Conservation (phyloP, 306 rosid species). For the Morella rubra region DNA sequence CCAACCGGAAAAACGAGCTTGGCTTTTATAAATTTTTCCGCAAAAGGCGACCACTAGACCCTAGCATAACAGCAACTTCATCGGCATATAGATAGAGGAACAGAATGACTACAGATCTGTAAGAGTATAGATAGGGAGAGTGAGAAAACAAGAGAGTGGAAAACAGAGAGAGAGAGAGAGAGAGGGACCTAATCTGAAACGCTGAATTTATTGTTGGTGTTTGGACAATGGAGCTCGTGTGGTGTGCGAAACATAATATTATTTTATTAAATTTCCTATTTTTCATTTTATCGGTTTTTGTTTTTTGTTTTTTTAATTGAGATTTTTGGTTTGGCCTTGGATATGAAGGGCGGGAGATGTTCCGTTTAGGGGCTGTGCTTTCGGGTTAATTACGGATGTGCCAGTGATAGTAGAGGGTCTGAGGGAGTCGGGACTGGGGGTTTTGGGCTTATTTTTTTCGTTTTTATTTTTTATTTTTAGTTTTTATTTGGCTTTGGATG, state of each 20-base stretch:
- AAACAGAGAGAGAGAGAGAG: constrained; percentile 8
- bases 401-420: not conserved
- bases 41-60: constrained; percentile 29
- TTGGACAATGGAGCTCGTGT: constrained; percentile 18
- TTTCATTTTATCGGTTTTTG: not conserved
- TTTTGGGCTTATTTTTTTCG: not conserved
- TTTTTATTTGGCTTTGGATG: not conserved
- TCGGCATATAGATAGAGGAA: constrained; percentile 8
- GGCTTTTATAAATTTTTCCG: not conserved
- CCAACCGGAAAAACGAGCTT: not conserved
- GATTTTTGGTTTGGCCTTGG: too few species aligned
- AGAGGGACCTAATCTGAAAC: constrained; percentile 43
- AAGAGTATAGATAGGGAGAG: not conserved
- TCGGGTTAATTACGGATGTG: not conserved
- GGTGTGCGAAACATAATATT: not conserved
- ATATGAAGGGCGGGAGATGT: too few species aligned
- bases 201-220: constrained; percentile 30
- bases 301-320: not conserved
- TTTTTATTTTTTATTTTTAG: not conserved
- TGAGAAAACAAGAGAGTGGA: constrained; percentile 37
- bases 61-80: constrained; percentile 48
- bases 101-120: constrained; percentile 12
- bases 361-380: not conserved
- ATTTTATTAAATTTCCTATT: not conserved
- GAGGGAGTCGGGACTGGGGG: too few species aligned